phyloP scores from a whole-genome alignment of 192 early-diverging fungal species.

The Podila epicladia region DNA sequence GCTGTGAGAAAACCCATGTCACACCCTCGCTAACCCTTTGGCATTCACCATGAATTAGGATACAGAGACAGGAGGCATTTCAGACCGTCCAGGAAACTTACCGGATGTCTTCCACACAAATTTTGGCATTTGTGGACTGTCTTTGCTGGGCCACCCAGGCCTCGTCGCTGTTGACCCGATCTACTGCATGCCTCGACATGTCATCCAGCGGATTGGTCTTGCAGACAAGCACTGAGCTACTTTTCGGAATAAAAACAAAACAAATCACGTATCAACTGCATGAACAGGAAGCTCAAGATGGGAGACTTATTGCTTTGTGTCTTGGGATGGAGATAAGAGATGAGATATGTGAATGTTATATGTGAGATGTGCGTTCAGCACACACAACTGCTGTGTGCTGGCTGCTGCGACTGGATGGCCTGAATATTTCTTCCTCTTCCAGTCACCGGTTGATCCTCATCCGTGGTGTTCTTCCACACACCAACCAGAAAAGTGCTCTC shows the following conservation, averaged over 20 bases:
- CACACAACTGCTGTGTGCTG: no score
- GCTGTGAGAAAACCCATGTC: not conserved
- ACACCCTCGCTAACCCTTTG: no score
- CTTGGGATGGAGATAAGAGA: no score
- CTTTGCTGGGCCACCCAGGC: slow-evolving; percentile 81
- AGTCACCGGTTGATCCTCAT: no score
- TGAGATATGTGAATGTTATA: not conserved
- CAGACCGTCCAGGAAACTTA: slow-evolving; percentile 91
- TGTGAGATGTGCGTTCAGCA: not conserved
- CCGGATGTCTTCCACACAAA: slow-evolving; percentile 97
- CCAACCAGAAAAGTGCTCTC: no score
- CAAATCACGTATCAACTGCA: not conserved
- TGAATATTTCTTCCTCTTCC: no score
- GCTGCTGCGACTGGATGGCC: no score
- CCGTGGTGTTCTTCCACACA: no score
- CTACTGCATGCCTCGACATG: slow-evolving; percentile 85
- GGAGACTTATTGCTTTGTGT: not conserved
- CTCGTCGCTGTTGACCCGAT: slow-evolving; percentile 87
- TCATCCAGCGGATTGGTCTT: slow-evolving; percentile 67
- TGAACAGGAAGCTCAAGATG: no score
- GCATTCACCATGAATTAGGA: slow-evolving; percentile 58
- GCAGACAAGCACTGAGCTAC: slow-evolving; percentile 38
- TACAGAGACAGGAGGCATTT: slow-evolving; percentile 87
- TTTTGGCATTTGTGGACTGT: slow-evolving; percentile 93
- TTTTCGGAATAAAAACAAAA: not conserved